These are phyloP conservation scores for Dendrocalamus latiflorus DNA, from an alignment of 202 grass and related monocot genomes.

Conservation along the genomic window DNA sequence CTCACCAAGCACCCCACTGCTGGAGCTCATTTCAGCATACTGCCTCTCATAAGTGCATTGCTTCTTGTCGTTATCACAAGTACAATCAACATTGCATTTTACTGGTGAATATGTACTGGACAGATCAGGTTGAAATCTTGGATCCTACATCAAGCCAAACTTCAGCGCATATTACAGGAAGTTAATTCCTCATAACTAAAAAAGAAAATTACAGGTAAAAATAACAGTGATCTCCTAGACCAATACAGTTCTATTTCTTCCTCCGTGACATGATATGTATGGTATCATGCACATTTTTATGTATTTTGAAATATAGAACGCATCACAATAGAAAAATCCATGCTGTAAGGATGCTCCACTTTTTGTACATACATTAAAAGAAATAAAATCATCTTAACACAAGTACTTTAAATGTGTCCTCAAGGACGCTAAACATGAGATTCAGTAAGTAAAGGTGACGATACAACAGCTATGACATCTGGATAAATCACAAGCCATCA, in stretches of 20 bases:
- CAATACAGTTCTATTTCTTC: neutral
- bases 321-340: neutral
- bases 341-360: neutral
- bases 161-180: constrained; percentile 8
- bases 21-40: constrained; percentile 99
- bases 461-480: neutral
- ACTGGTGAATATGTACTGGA: constrained; percentile 85
- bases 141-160: constrained; percentile 62
- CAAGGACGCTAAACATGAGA: neutral
- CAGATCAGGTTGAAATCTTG: constrained; percentile 79
- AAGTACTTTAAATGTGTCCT: neutral
- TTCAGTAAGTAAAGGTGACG: neutral
- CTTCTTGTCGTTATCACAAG: constrained; percentile 56
- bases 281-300: neutral
- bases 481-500: constrained; percentile 4
- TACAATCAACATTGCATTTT: constrained; percentile 83
- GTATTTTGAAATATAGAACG: neutral
- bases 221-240: neutral
- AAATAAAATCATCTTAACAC: neutral
- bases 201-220: neutral
- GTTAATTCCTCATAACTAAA: neutral
- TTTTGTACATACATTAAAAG: neutral
- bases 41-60: constrained; percentile 93
- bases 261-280: neutral
- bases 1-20: constrained; percentile 85